Conservation (phyloP, 179 eudicot genomes). For the Spergularia azorica region DNA sequence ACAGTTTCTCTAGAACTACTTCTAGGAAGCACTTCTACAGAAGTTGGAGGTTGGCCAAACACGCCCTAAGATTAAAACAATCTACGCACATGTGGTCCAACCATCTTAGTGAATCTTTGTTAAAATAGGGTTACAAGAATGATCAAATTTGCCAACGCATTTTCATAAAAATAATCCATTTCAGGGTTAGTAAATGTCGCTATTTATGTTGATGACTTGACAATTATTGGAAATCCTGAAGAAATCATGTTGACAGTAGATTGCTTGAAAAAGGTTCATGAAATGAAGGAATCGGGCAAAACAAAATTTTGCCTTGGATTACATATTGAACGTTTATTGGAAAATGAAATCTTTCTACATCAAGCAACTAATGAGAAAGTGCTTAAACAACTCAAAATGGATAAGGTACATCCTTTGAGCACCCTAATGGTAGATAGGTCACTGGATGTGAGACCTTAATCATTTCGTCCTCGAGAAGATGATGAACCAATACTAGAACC, state of each 20-base stretch:
- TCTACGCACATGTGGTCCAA: neutral
- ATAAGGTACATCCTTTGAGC: neutral
- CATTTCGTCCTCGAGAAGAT: neutral
- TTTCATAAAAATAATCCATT: neutral
- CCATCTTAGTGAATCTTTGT: neutral
- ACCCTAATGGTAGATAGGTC: neutral
- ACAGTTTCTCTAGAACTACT: too few species aligned
- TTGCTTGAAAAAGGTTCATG: neutral
- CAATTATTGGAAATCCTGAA: neutral
- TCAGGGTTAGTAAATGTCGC: neutral
- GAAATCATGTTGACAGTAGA: neutral
- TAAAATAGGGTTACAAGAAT: neutral
- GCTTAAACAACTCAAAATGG: neutral
- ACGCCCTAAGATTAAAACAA: neutral
- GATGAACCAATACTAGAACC: constrained; percentile 4
- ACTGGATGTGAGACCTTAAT: neutral
- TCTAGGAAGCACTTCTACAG: too few species aligned
- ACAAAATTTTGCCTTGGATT: neutral
- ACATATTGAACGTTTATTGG: neutral
- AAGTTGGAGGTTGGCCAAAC: too few species aligned
- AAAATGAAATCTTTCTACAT: neutral
- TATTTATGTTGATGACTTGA: neutral
- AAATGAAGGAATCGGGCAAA: neutral
- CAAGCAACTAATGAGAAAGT: neutral
- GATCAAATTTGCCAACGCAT: neutral